Percentiles rank a stretch among this genome's conserved stretches.
Conservation (phyloP, 75 land plant genomes). For the Cupressus sempervirens region DNA sequence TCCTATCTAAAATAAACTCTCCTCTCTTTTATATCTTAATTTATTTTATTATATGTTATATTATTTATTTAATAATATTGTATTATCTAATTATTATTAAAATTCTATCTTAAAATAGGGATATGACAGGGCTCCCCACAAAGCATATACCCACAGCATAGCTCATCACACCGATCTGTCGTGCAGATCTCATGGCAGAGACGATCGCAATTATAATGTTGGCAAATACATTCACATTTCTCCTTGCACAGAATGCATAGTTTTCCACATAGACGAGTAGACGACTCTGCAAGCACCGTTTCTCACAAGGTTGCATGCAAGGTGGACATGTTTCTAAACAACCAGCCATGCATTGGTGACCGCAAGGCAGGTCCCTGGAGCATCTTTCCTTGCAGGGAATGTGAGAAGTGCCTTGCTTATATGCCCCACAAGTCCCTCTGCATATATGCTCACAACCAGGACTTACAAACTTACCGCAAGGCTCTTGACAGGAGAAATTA, state of each 20-base stretch:
- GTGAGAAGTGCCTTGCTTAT: slow-evolving; percentile 19
- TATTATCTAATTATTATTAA: too few relatives aligned
- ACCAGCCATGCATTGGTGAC: slow-evolving; percentile 17
- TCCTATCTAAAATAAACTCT: too few relatives aligned
- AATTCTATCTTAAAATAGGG: too few relatives aligned
- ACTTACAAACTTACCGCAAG: slow-evolving; percentile 12
- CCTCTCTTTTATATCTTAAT: too few relatives aligned
- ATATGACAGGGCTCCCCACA: slow-evolving; percentile 28
- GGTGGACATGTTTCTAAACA: slow-evolving; percentile 22
- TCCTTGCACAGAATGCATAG: slow-evolving; percentile 25
- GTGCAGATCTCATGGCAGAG: slow-evolving; percentile 19
- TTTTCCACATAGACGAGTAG: slow-evolving; percentile 13
- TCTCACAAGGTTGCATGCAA: slow-evolving; percentile 17
- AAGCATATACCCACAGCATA: slow-evolving; percentile 28
- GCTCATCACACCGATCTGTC: slow-evolving; percentile 11
- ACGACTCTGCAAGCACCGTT: slow-evolving; percentile 26
- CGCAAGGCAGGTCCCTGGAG: slow-evolving; percentile 20
- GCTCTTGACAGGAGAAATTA: slow-evolving; percentile 10
- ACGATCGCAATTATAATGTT: slow-evolving; percentile 13
- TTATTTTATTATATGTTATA: too few relatives aligned
- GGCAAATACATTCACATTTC: slow-evolving; percentile 21
- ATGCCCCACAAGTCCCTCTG: slow-evolving; percentile 18
- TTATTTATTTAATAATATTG: too few relatives aligned
- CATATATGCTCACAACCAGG: slow-evolving; percentile 19
- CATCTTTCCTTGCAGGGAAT: slow-evolving; percentile 17